Conservation (phyloP, 768 basidiomycete genomes). For the Mycena metata region DNA sequence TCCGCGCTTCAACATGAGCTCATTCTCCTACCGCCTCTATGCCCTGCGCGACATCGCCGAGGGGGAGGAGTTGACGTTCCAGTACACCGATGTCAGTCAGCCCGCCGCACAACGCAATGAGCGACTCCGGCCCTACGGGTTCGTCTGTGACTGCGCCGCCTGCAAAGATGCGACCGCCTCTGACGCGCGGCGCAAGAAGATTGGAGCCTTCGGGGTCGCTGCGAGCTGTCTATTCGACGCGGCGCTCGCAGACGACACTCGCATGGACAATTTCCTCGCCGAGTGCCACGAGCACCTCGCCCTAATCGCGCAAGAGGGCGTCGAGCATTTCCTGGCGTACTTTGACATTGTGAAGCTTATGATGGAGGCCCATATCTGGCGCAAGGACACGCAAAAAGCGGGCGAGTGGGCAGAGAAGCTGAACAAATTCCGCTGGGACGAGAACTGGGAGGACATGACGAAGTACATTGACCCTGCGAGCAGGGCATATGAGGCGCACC, state of each 20-base stretch:
- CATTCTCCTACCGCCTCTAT: slow-evolving; percentile 47
- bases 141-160: slow-evolving; percentile 50
- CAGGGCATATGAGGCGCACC: slow-evolving; percentile 20
- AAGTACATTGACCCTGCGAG: slow-evolving; percentile 28
- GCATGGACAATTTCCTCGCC: slow-evolving; percentile 16
- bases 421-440: slow-evolving; percentile 21
- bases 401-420: slow-evolving; percentile 31
- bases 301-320: slow-evolving; percentile 28
- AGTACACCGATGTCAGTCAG: slow-evolving; percentile 41
- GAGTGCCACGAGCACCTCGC: slow-evolving; percentile 22
- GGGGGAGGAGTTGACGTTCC: slow-evolving; percentile 51
- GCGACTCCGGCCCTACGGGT: slow-evolving; percentile 46
- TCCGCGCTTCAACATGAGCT: slow-evolving; percentile 40
- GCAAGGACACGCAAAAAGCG: slow-evolving; percentile 26
- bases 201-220: background rate
- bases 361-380: slow-evolving; percentile 22
- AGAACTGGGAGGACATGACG: background rate
- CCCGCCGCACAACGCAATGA: slow-evolving; percentile 43
- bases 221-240: background rate
- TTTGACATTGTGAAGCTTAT: slow-evolving; percentile 2
- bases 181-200: slow-evolving; percentile 25
- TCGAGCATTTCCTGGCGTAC: slow-evolving; percentile 16
- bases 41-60: slow-evolving; percentile 47
- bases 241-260: slow-evolving; percentile 19
- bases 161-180: slow-evolving; percentile 42